Conservation (phyloP, 208 protist genomes). For the Trypanosoma platydactyli region DNA sequence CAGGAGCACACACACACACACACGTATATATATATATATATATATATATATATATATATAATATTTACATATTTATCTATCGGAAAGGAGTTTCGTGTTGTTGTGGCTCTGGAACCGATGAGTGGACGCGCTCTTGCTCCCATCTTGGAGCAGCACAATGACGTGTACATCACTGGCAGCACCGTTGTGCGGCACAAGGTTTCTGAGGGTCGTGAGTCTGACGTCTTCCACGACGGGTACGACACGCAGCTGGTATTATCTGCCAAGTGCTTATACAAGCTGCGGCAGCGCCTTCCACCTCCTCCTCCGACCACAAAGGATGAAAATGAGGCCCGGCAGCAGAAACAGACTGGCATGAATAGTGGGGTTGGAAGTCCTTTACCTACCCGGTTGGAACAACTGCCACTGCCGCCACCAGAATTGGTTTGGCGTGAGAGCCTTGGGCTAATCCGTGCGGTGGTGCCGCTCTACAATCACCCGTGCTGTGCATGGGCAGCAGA, state of each 20-base stretch:
- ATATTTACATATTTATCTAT: no score
- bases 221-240: conserved; percentile 11
- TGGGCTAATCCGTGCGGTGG: conserved; percentile 13
- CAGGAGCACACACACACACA: not conserved
- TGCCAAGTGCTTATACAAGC: conserved; percentile 18
- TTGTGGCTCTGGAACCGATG: not conserved
- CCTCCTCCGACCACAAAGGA: not conserved
- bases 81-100: no score
- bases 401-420: not conserved
- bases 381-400: not conserved
- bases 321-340: not conserved
- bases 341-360: not conserved
- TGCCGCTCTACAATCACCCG: conserved; percentile 20
- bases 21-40: not conserved
- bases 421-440: conserved; percentile 27
- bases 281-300: conserved; percentile 7
- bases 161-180: conserved; percentile 28
- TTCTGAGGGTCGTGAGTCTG: conserved; percentile 1
- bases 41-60: no score
- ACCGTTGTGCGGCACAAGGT: conserved; percentile 26
- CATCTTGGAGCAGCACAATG: conserved; percentile 20
- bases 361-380: not conserved
- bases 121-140: conserved; percentile 16
- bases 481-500: conserved; percentile 7
- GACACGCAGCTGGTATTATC: conserved; percentile 24